phyloP scores from a whole-genome alignment of 2,329 filamentous ascomycete genomes.

The Coniella vitis region DNA sequence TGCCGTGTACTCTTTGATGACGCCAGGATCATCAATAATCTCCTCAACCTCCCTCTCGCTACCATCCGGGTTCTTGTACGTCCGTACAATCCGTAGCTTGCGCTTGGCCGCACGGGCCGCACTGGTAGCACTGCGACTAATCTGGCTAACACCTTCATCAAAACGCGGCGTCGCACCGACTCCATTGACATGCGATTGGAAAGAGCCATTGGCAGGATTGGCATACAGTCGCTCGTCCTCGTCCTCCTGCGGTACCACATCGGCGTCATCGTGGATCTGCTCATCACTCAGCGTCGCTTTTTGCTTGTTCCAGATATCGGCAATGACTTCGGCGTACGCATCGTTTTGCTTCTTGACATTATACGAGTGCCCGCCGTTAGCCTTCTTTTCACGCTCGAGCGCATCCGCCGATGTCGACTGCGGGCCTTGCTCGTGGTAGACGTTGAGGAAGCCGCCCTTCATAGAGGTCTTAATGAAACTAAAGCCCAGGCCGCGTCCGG shows the following conservation, averaged over 20 bases:
- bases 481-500: slow-evolving; percentile 86
- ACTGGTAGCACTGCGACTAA: slow-evolving; percentile 64
- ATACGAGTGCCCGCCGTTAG: slow-evolving; percentile 90
- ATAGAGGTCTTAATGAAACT: slow-evolving; percentile 97
- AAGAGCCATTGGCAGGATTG: slow-evolving; percentile 32
- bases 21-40: slow-evolving; percentile 70
- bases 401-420: slow-evolving; percentile 69
- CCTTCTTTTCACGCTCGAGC: slow-evolving; percentile 78
- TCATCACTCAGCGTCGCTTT: slow-evolving; percentile 68
- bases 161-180: slow-evolving; percentile 61
- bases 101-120: slow-evolving; percentile 54
- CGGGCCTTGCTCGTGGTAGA: slow-evolving; percentile 55
- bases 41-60: slow-evolving; percentile 58
- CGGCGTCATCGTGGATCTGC: slow-evolving; percentile 59
- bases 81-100: slow-evolving; percentile 65
- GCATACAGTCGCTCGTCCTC: slow-evolving; percentile 65
- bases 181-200: slow-evolving; percentile 35
- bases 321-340: slow-evolving; percentile 86
- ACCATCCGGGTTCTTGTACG: slow-evolving; percentile 36
- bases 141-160: slow-evolving; percentile 76
- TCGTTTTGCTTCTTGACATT: slow-evolving; percentile 93
- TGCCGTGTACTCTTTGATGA: slow-evolving; percentile 71
- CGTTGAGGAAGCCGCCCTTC: slow-evolving; percentile 92
- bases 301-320: slow-evolving; percentile 87
- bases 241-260: slow-evolving; percentile 51